phyloP scores from a whole-genome alignment of 176 grass and related monocot species.

The Stipa capillata region DNA sequence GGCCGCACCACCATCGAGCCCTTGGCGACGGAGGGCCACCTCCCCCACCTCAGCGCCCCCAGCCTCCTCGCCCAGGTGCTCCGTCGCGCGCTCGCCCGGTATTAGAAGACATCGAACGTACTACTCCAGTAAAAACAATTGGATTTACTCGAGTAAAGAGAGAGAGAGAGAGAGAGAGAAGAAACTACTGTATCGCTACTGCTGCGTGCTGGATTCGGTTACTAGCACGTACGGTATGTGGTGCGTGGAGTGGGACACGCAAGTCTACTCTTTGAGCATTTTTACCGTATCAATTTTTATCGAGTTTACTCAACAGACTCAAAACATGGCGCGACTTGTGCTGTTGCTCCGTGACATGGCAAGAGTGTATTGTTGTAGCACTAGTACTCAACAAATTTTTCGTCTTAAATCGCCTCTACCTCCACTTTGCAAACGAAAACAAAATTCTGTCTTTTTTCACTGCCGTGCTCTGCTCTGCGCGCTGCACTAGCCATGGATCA shows the following conservation, averaged over 20 bases:
- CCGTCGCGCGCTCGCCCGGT: conserved; percentile 59
- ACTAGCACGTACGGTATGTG: neutral
- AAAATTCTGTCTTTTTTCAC: neutral
- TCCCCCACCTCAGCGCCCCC: conserved; percentile 90
- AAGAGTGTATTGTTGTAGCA: neutral
- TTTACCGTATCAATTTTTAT: conserved; percentile 20
- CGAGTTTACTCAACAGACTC: neutral
- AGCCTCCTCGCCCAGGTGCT: conserved; percentile 69
- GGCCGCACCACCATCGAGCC: conserved; percentile 69
- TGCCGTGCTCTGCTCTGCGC: neutral
- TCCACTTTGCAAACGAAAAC: neutral
- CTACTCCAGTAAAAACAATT: neutral
- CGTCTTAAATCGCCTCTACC: neutral
- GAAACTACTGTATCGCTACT: too few species aligned
- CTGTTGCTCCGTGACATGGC: neutral
- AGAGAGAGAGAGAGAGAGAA: too few species aligned
- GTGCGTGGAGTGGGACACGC: neutral
- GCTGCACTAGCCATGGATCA: neutral
- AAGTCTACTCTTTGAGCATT: neutral
- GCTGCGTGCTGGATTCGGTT: neutral
- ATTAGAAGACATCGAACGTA: conserved; percentile 4
- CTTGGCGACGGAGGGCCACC: conserved; percentile 77
- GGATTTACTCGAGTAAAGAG: too few species aligned
- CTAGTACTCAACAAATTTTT: neutral
- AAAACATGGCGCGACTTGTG: conserved; percentile 15